Percentiles rank a stretch among this genome's conserved stretches.
Conservation (phyloP, 2,329 filamentous ascomycete species). For the Aspergillus sp. region DNA sequence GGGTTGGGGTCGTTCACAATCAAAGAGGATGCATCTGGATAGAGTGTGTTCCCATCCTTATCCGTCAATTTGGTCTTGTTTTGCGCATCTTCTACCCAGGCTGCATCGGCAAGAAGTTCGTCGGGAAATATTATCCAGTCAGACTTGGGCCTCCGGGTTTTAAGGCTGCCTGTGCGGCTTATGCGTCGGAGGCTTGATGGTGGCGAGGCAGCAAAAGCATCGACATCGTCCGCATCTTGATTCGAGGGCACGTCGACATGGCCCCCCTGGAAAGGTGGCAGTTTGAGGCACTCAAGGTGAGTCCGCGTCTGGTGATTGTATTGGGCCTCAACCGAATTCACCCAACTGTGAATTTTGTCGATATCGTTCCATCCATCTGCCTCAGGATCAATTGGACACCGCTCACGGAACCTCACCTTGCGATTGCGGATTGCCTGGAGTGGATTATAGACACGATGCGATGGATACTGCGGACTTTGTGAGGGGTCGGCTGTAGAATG, state of each 20-base stretch:
- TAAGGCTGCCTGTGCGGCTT: conserved; percentile 49
- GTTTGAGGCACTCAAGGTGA: conserved; percentile 44
- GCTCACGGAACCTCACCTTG: conserved; percentile 77
- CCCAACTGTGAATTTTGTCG: conserved; percentile 70
- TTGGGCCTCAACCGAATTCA: conserved; percentile 65
- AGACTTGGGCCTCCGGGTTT: conserved; percentile 70
- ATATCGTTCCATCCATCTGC: conserved; percentile 76
- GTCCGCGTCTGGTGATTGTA: conserved; percentile 45
- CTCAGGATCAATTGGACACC: conserved; percentile 71
- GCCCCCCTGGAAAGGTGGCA: conserved; percentile 44
- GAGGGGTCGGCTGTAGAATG: conserved; percentile 16
- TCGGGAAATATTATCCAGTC: conserved; percentile 84
- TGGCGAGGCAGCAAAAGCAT: conserved; percentile 34
- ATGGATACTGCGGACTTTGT: conserved; percentile 28
- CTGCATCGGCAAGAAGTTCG: conserved; percentile 83
- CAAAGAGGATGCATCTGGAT: conserved; percentile 31
- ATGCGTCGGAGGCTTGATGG: conserved; percentile 42
- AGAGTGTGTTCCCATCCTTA: conserved; percentile 72
- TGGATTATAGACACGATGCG: conserved; percentile 81
- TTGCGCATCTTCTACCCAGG: conserved; percentile 81
- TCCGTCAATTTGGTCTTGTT: conserved; percentile 84
- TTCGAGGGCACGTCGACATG: conserved; percentile 10
- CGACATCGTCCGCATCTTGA: conserved; percentile 24
- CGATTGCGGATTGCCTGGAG: conserved; percentile 90
- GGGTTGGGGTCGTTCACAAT: conserved; percentile 14